These are phyloP conservation scores for Beauveria bassiana DNA, from an alignment of 2,329 filamentous ascomycete species.

Conservation along the genomic window DNA sequence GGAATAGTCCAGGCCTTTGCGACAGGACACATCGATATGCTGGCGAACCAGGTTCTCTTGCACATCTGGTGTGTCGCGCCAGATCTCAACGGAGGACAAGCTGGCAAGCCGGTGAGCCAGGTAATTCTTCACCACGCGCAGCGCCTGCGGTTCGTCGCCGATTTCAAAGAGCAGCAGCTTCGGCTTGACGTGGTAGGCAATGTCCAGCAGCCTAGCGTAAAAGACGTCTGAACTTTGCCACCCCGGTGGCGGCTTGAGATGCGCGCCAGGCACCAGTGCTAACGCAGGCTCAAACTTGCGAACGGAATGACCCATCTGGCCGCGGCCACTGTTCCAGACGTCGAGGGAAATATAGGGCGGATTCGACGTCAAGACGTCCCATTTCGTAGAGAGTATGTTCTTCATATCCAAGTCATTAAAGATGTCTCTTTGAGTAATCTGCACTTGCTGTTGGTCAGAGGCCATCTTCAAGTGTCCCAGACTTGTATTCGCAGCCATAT, in stretches of 20 bases:
- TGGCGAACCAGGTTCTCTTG: constrained; percentile 20
- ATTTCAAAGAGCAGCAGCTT: constrained; percentile 62
- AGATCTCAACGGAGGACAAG: constrained; percentile 50
- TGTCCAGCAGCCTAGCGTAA: constrained; percentile 55
- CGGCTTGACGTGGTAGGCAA: constrained; percentile 42
- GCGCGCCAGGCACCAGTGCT: constrained; percentile 57
- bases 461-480: constrained; percentile 18
- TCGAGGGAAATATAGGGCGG: constrained; percentile 77
- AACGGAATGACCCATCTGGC: constrained; percentile 60
- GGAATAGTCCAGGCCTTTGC: constrained; percentile 8
- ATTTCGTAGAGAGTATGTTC: constrained; percentile 19
- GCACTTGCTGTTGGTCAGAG: constrained; percentile 22
- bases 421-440: constrained; percentile 42
- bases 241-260: constrained; percentile 21
- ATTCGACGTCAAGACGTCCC: constrained; percentile 73
- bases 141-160: constrained; percentile 60
- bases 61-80: constrained; percentile 59
- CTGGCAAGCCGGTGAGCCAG: constrained; percentile 19
- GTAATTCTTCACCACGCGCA: constrained; percentile 49
- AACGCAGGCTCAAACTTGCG: constrained; percentile 71
- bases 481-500: constrained; percentile 45
- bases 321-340: constrained; percentile 30
- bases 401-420: constrained; percentile 35
- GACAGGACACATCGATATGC: constrained; percentile 15
- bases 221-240: constrained; percentile 48